These are phyloP conservation scores for Coccomyxa sp. DNA, from an alignment of 139 green algal genomes.

Conservation along the genomic window DNA sequence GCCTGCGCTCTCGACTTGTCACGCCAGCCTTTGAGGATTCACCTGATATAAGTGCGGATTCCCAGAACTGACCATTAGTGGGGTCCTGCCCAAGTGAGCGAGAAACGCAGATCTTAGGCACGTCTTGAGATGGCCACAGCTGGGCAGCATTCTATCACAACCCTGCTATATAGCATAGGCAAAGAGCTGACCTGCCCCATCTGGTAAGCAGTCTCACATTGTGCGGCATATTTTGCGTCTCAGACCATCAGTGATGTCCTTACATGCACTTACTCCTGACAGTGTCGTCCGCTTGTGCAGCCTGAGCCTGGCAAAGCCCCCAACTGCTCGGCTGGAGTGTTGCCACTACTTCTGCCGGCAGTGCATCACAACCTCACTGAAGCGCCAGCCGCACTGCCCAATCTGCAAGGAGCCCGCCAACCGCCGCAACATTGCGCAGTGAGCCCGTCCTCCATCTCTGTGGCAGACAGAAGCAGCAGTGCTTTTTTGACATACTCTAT, in stretches of 20 bases:
- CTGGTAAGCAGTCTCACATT: constrained; percentile 16
- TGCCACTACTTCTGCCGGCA: constrained; percentile 49
- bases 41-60: too few species aligned
- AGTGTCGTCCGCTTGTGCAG: constrained; percentile 11
- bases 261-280: background rate
- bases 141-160: too few species aligned
- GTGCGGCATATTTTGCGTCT: background rate
- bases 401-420: constrained; percentile 25
- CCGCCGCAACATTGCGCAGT: constrained; percentile 21
- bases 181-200: constrained; percentile 33
- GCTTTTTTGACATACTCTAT: too few species aligned
- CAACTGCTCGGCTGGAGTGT: constrained; percentile 32
- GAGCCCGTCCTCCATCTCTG: background rate
- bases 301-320: constrained; percentile 18
- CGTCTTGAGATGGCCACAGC: too few species aligned
- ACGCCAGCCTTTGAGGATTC: too few species aligned
- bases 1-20: too few species aligned
- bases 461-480: too few species aligned
- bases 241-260: background rate
- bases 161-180: constrained; percentile 4
- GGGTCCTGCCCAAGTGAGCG: too few species aligned
- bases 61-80: too few species aligned
- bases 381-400: constrained; percentile 23
- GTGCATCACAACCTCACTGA: constrained; percentile 30
- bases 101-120: too few species aligned